phyloP scores from a whole-genome alignment of 768 basidiomycete genomes.

The Pleurotus djamor region DNA sequence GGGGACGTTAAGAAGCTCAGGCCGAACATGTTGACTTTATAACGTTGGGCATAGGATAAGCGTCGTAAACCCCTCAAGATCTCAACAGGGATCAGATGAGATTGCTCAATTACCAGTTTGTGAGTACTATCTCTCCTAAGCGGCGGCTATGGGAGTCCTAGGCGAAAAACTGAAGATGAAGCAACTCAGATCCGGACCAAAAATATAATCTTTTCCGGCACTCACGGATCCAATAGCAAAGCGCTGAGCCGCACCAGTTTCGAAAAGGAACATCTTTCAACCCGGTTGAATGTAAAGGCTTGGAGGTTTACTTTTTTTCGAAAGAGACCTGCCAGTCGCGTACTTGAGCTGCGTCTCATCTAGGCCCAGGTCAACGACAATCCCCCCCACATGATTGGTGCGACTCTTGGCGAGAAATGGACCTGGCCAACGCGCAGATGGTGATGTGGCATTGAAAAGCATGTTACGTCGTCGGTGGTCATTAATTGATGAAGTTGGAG shows the following conservation, averaged over 20 bases:
- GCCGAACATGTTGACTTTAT: constrained; percentile 3
- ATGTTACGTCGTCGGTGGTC: background rate
- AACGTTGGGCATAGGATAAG: constrained; percentile 5
- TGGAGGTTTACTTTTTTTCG: background rate
- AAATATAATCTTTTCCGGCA: constrained; percentile 5
- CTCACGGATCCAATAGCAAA: constrained; percentile 1
- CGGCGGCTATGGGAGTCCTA: constrained; percentile 2
- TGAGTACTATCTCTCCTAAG: background rate
- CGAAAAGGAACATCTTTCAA: background rate
- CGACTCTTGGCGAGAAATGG: background rate
- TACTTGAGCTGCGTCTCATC: background rate
- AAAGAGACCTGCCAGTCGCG: background rate
- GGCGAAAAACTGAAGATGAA: background rate
- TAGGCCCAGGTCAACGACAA: too few relatives aligned
- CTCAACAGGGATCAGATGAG: constrained; percentile 5
- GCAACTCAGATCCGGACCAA: constrained; percentile 1
- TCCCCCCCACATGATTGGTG: too few relatives aligned
- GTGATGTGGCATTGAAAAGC: background rate
- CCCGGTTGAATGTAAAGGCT: background rate
- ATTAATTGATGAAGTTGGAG: background rate
- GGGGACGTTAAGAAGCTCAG: constrained; percentile 5
- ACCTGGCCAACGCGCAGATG: background rate
- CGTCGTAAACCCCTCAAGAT: constrained; percentile 3
- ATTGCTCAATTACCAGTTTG: background rate
- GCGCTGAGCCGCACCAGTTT: background rate